A percentile compares a stretch with the other conserved stretches of the same genome.
These are phyloP conservation scores for Candida pini DNA, from an alignment of 805 yeast species.

Conservation along the genomic window DNA sequence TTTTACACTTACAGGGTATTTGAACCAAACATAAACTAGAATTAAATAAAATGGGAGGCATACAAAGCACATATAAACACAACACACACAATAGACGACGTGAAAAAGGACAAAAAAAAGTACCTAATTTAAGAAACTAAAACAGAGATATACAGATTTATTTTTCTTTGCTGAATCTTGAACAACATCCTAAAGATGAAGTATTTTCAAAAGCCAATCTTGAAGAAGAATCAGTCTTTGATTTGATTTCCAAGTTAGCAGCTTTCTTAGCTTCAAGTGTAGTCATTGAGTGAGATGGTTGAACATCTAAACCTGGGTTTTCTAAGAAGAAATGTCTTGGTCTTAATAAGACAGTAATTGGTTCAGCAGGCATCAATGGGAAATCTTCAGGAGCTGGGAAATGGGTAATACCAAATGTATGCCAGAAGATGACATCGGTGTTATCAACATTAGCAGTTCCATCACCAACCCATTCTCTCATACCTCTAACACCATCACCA, in stretches of 20 bases:
- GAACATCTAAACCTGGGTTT: conserved; percentile 72
- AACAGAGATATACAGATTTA: too few species aligned
- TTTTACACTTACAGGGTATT: too few species aligned
- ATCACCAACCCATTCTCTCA: conserved; percentile 65
- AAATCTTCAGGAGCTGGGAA: conserved; percentile 88
- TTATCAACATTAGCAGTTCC: conserved; percentile 52
- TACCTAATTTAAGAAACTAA: too few species aligned
- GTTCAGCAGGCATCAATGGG: conserved; percentile 87
- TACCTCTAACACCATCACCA: conserved; percentile 62
- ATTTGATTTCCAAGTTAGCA: conserved; percentile 33
- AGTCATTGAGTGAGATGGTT: conserved; percentile 54
- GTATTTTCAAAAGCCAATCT: conserved; percentile 44
- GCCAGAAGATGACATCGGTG: conserved; percentile 71
- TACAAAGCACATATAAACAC: too few species aligned
- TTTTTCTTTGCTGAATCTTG: conserved; percentile 22
- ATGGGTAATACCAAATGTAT: conserved; percentile 80
- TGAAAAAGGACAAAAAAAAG: too few species aligned
- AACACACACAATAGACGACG: too few species aligned
- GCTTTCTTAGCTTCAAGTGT: conserved; percentile 38
- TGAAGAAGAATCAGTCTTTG: conserved; percentile 42
- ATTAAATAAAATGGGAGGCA: too few species aligned
- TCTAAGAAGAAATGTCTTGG: conserved; percentile 76
- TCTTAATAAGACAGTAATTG: conserved; percentile 65
- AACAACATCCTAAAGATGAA: conserved; percentile 25
- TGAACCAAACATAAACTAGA: too few species aligned